Conservation (phyloP, 2,329 filamentous ascomycete species). For the Peltaster fructicola region DNA sequence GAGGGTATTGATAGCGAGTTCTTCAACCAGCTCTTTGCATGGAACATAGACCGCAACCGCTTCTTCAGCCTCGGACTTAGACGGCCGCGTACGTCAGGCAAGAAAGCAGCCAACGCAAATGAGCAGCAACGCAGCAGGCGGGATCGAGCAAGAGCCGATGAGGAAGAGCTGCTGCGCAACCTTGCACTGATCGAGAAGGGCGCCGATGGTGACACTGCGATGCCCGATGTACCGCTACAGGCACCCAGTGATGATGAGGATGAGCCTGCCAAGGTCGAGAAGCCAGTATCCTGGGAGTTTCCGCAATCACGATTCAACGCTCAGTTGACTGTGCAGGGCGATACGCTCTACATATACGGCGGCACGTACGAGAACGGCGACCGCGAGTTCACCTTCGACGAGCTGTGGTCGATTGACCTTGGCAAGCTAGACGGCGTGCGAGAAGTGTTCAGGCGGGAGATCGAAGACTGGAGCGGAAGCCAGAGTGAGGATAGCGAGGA, state of each 20-base stretch:
- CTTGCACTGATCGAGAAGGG: conserved; percentile 69
- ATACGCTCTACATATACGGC: conserved; percentile 84
- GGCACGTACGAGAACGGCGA: conserved; percentile 93
- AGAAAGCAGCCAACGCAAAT: conserved; percentile 30
- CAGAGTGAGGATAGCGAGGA: conserved; percentile 27
- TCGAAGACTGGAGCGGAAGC: conserved; percentile 60
- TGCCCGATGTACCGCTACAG: conserved; percentile 13
- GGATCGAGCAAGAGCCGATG: conserved; percentile 71
- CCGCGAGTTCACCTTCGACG: conserved; percentile 87
- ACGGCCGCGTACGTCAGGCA: conserved; percentile 44
- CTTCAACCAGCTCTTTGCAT: conserved; percentile 80
- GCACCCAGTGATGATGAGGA: conserved; percentile 30
- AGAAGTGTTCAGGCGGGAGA: conserved; percentile 71
- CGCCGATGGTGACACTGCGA: conserved; percentile 13
- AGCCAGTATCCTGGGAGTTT: conserved; percentile 55
- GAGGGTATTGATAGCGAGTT: conserved; percentile 96
- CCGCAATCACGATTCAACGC: conserved; percentile 86
- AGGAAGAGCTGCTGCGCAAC: conserved; percentile 77
- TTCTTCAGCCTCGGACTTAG: conserved; percentile 74
- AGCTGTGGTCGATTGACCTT: conserved; percentile 84
- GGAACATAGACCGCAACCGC: conserved; percentile 88
- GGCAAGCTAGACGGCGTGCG: conserved; percentile 88
- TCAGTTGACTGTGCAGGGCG: conserved; percentile 76
- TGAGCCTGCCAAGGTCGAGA: conserved; percentile 32
- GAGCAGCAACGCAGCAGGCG: conserved; percentile 45